Evolutionary conservation across 2,329 filamentous ascomycete species (phyloP), one percentile per base, ranked within the genome.

Genomic region (Ophiostoma montium): DNA sequence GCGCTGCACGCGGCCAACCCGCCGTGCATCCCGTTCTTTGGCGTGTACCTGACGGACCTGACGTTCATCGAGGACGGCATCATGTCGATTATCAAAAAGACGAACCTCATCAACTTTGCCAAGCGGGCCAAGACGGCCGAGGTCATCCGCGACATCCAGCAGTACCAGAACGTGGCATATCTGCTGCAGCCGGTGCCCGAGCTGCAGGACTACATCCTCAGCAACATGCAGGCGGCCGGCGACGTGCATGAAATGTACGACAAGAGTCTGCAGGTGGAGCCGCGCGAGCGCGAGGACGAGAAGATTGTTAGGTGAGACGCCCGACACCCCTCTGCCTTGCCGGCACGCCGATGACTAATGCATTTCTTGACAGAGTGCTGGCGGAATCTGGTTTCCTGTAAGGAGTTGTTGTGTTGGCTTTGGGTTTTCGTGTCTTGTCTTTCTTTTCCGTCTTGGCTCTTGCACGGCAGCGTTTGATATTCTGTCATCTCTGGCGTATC

Each of bases 181-280:
- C 82, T 85, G 8, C 71, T 98, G 47, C 86, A 94, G 61, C 77
- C 88, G 0, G 90, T 98, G 15, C 77, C 82, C 2, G 92, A 96
- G 67, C 72, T 98, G 56, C 90, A 96, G 63, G 89, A 96, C 58
- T 98, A 96, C 67, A 95, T 98, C 56, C 69, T 95, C 57, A 89
- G 82, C 64, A 95, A 96, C 64, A 94, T 96, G 85, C 84, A 94
- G 68, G 84, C 83, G 30, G 90, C 92, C 4, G 86, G 88, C 47
- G 90, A 96, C 64, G 92, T 98, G 55, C 89, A 96, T 65, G 90
- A 96, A 71, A 96, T 96, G 92, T 98, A 96, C 70, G 89, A 96
- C 66, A 89, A 89, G 74, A 95, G 88, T 68, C 71, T 98, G 68
- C 76, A 82, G 60, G 82, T 98, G 53, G 92, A 98, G 65, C 92